A percentile compares a stretch with the other conserved stretches of the same genome.
Conservation (phyloP, 108 stramenopile species). For the Pseudonitzschia pungens region DNA sequence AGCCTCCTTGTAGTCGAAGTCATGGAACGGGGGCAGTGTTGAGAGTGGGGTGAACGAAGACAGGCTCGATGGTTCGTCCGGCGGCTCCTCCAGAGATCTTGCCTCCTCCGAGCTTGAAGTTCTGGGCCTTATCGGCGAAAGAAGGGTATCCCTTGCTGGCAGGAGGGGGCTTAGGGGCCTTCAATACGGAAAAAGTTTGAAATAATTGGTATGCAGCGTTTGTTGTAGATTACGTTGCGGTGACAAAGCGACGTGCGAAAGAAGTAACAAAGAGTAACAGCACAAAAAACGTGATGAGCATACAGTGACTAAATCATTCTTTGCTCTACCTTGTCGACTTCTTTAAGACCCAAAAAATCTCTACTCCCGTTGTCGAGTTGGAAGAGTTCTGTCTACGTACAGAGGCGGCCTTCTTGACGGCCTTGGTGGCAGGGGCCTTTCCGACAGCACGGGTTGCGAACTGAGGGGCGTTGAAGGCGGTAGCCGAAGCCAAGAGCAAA, state of each 20-base stretch:
- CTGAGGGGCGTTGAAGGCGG: conserved; percentile 44
- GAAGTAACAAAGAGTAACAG: too few relatives aligned
- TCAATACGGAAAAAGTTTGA: neutral
- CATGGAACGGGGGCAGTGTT: conserved; percentile 33
- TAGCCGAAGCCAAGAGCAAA: conserved; percentile 41
- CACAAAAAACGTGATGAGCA: too few relatives aligned
- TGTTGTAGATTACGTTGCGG: too few relatives aligned
- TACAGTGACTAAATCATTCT: too few relatives aligned
- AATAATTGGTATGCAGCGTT: too few relatives aligned
- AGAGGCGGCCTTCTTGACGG: conserved; percentile 25
- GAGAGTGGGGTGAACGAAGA: conserved; percentile 33
- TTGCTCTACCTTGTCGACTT: too few relatives aligned
- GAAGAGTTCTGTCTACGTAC: neutral
- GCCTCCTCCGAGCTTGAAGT: conserved; percentile 21
- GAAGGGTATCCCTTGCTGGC: conserved; percentile 52
- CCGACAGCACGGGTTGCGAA: conserved; percentile 57
- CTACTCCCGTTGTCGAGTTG: too few relatives aligned
- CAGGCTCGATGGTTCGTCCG: conserved; percentile 27
- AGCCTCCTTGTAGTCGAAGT: conserved; percentile 46
- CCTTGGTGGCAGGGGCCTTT: conserved; percentile 16
- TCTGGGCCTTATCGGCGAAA: conserved; percentile 33
- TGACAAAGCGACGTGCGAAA: too few relatives aligned
- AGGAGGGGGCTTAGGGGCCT: conserved; percentile 25
- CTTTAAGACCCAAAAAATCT: too few relatives aligned
- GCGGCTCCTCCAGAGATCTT: conserved; percentile 36